These are phyloP conservation scores for Fusarium concolor DNA, from an alignment of 2,329 filamentous ascomycete species.

Conservation along the genomic window DNA sequence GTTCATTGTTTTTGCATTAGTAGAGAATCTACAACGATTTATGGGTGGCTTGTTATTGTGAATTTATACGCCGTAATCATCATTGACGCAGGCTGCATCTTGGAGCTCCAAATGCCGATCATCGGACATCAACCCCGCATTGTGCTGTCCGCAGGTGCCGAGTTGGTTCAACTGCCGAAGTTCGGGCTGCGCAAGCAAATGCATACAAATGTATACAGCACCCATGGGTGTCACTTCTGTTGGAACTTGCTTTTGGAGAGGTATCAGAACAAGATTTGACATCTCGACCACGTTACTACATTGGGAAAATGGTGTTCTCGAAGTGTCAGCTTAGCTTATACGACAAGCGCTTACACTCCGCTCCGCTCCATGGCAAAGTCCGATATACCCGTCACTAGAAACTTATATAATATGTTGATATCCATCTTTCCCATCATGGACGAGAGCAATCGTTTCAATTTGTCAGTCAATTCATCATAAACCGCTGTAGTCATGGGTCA, in stretches of 20 bases:
- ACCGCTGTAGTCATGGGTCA: neutral
- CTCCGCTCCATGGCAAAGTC: neutral
- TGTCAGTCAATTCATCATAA: neutral
- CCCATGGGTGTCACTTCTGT: too few relatives aligned
- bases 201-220: too few relatives aligned
- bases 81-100: neutral
- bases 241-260: too few relatives aligned
- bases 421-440: fast-evolving
- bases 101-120: neutral
- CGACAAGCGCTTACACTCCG: neutral
- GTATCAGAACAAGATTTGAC: neutral
- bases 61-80: fast-evolving
- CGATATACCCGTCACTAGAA: neutral
- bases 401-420: neutral
- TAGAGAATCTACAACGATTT: neutral
- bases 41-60: neutral
- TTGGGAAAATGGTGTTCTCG: neutral
- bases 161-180: too few relatives aligned
- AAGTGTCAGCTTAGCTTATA: neutral
- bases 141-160: too few relatives aligned
- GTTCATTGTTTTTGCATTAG: neutral
- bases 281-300: neutral
- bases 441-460: neutral
- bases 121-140: constrained; percentile 1
- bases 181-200: too few relatives aligned